Conservation (phyloP, 805 yeast species). For the Lipomyces yamadae region DNA sequence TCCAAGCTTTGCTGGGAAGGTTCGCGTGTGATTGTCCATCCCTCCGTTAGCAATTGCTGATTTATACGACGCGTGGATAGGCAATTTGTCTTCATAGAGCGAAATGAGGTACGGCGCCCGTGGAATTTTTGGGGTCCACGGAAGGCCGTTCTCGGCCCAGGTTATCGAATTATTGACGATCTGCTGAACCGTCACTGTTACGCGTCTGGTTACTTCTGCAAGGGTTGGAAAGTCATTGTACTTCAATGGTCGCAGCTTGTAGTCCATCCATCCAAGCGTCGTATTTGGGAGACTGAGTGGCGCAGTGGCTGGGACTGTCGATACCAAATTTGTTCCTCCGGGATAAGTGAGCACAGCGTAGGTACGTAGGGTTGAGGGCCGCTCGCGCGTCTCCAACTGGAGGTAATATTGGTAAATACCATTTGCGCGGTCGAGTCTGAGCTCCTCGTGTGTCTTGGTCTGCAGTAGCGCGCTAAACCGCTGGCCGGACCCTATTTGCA, state of each 20-base stretch:
- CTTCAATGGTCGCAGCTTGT: constrained; percentile 5
- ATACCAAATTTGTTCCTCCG: not conserved
- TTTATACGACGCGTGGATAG: not conserved
- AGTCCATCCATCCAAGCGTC: constrained; percentile 4
- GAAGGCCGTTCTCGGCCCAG: not conserved
- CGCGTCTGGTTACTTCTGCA: constrained; percentile 1
- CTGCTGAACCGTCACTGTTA: not conserved
- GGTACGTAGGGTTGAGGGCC: not conserved
- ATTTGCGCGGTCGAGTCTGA: not conserved
- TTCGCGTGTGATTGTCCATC: not conserved
- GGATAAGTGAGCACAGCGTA: not conserved
- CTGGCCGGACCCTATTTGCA: not conserved
- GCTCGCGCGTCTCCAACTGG: not conserved
- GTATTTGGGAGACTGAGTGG: not conserved
- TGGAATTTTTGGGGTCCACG: not conserved
- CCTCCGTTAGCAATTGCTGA: not conserved
- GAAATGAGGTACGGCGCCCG: constrained; percentile 2
- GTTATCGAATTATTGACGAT: not conserved
- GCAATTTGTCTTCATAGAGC: not conserved
- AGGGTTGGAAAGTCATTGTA: not conserved
- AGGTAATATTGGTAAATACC: not conserved
- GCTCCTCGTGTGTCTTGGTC: not conserved
- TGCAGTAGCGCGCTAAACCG: not conserved
- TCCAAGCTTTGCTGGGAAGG: constrained; percentile 4
- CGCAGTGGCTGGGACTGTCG: not conserved